Base-by-base conservation (phyloP, 106 monocot species). In the Triglochin maritima region DNA sequence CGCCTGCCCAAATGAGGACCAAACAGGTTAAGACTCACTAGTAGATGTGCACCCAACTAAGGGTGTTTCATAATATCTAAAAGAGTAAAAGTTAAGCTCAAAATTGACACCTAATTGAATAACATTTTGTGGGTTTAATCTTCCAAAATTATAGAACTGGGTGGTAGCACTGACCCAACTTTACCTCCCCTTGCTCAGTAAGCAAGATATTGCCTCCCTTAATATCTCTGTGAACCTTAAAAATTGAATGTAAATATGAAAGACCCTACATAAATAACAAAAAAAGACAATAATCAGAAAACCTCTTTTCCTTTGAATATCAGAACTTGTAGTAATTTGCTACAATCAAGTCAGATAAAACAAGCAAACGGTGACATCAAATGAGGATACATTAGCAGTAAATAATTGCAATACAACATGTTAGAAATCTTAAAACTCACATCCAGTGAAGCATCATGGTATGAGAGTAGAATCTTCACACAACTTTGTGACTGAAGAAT, bases 131-230 rank as follows among this genome's bases (percentile, higher is more conserved):
- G 55, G 11, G 3, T 12, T 3, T n/a, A 12, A 55, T 12, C 10
- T 55, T 55, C 10, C 8, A 55, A 55, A 55, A 12, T 55, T 12
- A 10, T 8, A n/a, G 55, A 29, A 16, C 6, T 50, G 49, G 10
- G 14, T 44, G n/a, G 66, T 42, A 57, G 74, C 75, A 72, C 91
- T 82, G 71, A 98, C 96, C 96, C 74, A 98, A 81, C 75, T 98
- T 98, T 72, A 98, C 96, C 78, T 98, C 96, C 75, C 96, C 96
- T 49, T 92, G 96, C 5, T 98, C 96, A 59, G 96, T 98, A 60
- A 98, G 91, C 71, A 98, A 82, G 72, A 98, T 92, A 76, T 98
- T 98, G n/a, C 96, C 91, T 74, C 96, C 96, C 59, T 98, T 98
- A 61, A 98, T 98, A 69, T 98, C 96, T 79, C 96, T 98, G 72